Evolutionary conservation across 129 eudicot species (phyloP).

Genomic region (Flaveria linearis): DNA sequence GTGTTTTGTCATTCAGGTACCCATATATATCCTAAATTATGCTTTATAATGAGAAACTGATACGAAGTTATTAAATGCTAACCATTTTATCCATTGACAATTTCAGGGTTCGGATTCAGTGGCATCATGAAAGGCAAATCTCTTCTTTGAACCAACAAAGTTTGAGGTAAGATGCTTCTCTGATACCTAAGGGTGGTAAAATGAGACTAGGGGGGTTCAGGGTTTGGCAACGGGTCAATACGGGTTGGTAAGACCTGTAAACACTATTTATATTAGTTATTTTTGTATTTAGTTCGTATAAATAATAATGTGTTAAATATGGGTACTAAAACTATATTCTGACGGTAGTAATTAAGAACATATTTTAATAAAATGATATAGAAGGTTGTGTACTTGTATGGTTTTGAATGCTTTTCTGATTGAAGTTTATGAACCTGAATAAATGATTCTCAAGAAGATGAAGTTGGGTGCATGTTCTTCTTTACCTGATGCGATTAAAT

Average conservation of each 20-base stretch:
- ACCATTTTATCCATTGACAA: constrained; percentile 1
- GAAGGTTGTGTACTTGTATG: not conserved
- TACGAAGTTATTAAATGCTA: constrained; percentile 2
- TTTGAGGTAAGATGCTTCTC: constrained; percentile 58
- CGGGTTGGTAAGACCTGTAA: not conserved
- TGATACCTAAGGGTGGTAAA: constrained; percentile 3
- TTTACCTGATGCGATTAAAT: too few species aligned
- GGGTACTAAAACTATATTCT: not conserved
- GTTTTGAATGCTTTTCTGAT: not conserved
- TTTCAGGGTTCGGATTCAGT: constrained; percentile 77
- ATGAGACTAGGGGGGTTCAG: not conserved
- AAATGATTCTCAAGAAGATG: too few species aligned
- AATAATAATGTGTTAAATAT: not conserved
- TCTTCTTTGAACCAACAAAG: constrained; percentile 77
- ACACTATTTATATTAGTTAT: not conserved
- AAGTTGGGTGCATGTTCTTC: too few species aligned
- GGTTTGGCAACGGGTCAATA: not conserved
- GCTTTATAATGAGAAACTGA: not conserved
- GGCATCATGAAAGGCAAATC: constrained; percentile 90
- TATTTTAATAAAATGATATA: not conserved
- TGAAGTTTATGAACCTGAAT: too few species aligned
- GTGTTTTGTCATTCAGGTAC: constrained; percentile 79
- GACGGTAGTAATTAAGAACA: not conserved
- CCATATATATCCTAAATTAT: not conserved
- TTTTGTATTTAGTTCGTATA: not conserved